phyloP scores from a whole-genome alignment of 352 stramenopile genomes.

The Phytophthora hibernalis region DNA sequence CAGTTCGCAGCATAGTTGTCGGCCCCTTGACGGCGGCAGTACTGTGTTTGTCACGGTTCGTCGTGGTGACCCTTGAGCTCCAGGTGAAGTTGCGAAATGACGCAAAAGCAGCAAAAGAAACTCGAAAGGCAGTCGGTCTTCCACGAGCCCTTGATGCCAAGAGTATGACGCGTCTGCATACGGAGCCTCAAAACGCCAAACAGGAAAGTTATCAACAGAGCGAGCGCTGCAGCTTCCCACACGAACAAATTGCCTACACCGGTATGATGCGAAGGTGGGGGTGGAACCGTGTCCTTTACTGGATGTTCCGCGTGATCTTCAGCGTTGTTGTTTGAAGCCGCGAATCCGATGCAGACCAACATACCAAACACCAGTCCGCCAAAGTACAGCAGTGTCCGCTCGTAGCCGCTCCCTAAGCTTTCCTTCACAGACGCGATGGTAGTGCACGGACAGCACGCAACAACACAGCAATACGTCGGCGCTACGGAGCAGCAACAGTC shows the following conservation, averaged over 20 bases:
- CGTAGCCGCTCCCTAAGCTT: constrained; percentile 43
- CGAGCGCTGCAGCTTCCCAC: constrained; percentile 25
- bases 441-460: constrained; percentile 53
- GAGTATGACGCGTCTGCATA: constrained; percentile 43
- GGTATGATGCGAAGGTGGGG: constrained; percentile 6
- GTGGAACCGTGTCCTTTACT: background rate
- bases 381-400: constrained; percentile 54
- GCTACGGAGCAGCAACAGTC: constrained; percentile 40
- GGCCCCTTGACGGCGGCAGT: constrained; percentile 10
- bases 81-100: constrained; percentile 57
- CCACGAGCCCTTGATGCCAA: constrained; percentile 50
- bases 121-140: constrained; percentile 47
- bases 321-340: constrained; percentile 21
- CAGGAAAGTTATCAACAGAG: constrained; percentile 44
- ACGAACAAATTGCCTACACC: constrained; percentile 4
- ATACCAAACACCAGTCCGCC: constrained; percentile 46
- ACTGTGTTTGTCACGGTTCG: constrained; percentile 21
- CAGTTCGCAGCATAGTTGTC: constrained; percentile 5
- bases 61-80: constrained; percentile 46
- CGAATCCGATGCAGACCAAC: constrained; percentile 44
- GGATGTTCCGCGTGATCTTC: background rate
- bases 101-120: constrained; percentile 60
- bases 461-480: constrained; percentile 46
- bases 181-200: constrained; percentile 52
- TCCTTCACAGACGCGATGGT: constrained; percentile 50